These are phyloP conservation scores for Lotmaria passim DNA, from an alignment of 208 protist species.

Conservation along the genomic window DNA sequence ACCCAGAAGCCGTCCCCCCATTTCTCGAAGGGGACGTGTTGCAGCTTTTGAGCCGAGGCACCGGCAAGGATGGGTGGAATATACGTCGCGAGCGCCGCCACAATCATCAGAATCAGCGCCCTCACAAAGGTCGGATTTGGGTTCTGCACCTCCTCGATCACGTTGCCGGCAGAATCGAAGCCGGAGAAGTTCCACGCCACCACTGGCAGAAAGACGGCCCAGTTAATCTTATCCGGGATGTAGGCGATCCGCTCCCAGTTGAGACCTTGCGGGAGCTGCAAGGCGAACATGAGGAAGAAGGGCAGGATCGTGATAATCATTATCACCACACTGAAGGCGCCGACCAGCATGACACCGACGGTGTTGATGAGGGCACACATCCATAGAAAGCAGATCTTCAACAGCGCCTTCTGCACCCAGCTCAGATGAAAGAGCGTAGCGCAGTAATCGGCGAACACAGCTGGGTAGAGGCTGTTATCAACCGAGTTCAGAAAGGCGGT, in stretches of 20 bases:
- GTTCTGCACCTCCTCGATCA: slow-evolving; percentile 90
- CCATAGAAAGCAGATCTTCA: slow-evolving; percentile 76
- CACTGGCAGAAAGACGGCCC: slow-evolving; percentile 86
- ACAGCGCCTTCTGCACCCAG: slow-evolving; percentile 46
- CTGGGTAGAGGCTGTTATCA: slow-evolving; percentile 90
- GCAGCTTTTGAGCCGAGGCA: slow-evolving; percentile 59
- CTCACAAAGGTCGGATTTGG: slow-evolving; percentile 83
- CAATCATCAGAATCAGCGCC: slow-evolving; percentile 86
- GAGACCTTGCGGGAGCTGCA: slow-evolving; percentile 82
- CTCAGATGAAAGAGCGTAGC: slow-evolving; percentile 70
- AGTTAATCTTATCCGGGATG: slow-evolving; percentile 78
- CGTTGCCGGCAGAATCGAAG: slow-evolving; percentile 90
- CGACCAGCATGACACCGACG: slow-evolving; percentile 75
- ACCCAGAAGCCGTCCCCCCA: slow-evolving; percentile 92
- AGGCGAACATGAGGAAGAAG: slow-evolving; percentile 88
- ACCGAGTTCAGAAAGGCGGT: slow-evolving; percentile 86
- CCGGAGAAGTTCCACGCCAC: slow-evolving; percentile 92
- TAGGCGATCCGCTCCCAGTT: slow-evolving; percentile 77
- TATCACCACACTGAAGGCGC: slow-evolving; percentile 76
- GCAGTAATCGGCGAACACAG: slow-evolving; percentile 87
- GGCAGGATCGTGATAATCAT: slow-evolving; percentile 87
- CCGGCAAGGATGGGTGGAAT: slow-evolving; percentile 88
- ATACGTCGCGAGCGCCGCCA: slow-evolving; percentile 76
- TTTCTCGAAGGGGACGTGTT: slow-evolving; percentile 62
- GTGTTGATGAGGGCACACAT: slow-evolving; percentile 82